Evolutionary conservation across 2,329 filamentous ascomycete genomes (phyloP).

Genomic region (Neophaeococcomyces mojaviensis): DNA sequence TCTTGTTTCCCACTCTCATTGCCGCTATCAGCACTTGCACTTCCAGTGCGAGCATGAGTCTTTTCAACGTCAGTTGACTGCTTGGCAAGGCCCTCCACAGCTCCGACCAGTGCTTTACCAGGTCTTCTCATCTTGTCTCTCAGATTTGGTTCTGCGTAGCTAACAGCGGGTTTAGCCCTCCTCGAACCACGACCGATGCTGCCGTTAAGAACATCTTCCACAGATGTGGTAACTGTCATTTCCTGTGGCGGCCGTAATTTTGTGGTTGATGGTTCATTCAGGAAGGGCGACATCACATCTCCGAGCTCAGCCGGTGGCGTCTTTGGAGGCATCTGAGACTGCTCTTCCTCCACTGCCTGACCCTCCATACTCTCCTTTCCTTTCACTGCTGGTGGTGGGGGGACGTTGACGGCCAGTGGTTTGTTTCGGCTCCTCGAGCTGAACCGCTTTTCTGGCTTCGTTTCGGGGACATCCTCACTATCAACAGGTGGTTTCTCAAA

Average conservation of each 20-base stretch:
- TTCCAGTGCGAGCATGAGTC: conserved; percentile 16
- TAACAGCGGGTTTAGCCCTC: conserved; percentile 60
- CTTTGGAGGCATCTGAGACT: conserved; percentile 16
- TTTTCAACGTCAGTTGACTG: conserved; percentile 37
- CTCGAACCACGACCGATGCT: conserved; percentile 58
- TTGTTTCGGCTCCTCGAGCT: neutral
- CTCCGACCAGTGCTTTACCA: conserved; percentile 67
- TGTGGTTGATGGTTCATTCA: conserved; percentile 18
- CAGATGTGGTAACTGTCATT: conserved; percentile 19
- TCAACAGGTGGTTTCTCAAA: conserved; percentile 10
- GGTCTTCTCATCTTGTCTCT: conserved; percentile 77
- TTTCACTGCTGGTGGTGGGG: neutral
- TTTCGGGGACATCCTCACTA: conserved; percentile 5
- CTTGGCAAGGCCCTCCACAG: conserved; percentile 51
- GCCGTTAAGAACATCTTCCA: conserved; percentile 26
- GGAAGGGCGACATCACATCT: conserved; percentile 16
- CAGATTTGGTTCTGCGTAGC: conserved; percentile 75
- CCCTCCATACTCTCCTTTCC: neutral
- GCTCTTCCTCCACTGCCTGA: neutral
- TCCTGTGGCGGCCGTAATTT: conserved; percentile 11
- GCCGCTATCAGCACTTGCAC: conserved; percentile 36
- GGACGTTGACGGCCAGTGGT: neutral
- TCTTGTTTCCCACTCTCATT: conserved; percentile 19
- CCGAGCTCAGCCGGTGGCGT: conserved; percentile 15
- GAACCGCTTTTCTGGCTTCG: neutral